Percentiles rank a stretch among this genome's conserved stretches.
These are phyloP conservation scores for Ophiostoma angusticollis DNA, from an alignment of 2,329 filamentous ascomycete genomes.

Conservation along the genomic window DNA sequence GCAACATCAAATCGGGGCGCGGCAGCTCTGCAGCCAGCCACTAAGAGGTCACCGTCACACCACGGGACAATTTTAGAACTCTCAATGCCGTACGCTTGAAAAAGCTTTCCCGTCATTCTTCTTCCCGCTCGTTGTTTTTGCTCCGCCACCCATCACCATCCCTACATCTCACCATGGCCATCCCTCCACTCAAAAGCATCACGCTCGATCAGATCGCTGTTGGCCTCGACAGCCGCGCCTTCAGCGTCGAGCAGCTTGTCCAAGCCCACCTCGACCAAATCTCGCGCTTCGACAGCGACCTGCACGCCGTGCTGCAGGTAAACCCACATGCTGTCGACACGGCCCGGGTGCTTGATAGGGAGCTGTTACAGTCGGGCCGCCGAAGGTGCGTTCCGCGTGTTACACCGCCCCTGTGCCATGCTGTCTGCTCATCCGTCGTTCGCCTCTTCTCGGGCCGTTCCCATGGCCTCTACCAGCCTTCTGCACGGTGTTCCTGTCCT, in stretches of 20 bases:
- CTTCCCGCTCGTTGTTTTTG: too few relatives aligned
- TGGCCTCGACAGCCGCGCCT: constrained; percentile 21
- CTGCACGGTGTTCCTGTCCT: constrained; percentile 12
- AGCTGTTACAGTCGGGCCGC: constrained; percentile 13
- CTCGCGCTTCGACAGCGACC: constrained; percentile 21
- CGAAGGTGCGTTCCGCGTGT: constrained; percentile 12
- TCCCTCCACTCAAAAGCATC: constrained; percentile 23
- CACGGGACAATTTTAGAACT: too few relatives aligned
- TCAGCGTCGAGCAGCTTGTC: constrained; percentile 26
- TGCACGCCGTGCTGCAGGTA: constrained; percentile 23
- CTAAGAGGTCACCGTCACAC: too few relatives aligned
- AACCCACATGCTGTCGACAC: constrained; percentile 27
- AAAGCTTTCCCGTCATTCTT: too few relatives aligned
- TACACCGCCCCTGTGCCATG: too few relatives aligned
- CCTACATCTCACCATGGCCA: background rate
- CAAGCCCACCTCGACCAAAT: constrained; percentile 21
- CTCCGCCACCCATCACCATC: constrained; percentile 2
- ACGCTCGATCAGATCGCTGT: constrained; percentile 22
- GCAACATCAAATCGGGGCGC: too few relatives aligned
- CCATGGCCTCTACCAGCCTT: too few relatives aligned
- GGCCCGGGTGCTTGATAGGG: constrained; percentile 23
- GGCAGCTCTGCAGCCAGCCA: too few relatives aligned
- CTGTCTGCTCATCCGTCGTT: too few relatives aligned
- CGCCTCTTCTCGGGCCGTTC: too few relatives aligned
- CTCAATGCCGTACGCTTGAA: too few relatives aligned